Conservation (phyloP, 2,329 filamentous ascomycete species). For the Emydomyces testavorans region DNA sequence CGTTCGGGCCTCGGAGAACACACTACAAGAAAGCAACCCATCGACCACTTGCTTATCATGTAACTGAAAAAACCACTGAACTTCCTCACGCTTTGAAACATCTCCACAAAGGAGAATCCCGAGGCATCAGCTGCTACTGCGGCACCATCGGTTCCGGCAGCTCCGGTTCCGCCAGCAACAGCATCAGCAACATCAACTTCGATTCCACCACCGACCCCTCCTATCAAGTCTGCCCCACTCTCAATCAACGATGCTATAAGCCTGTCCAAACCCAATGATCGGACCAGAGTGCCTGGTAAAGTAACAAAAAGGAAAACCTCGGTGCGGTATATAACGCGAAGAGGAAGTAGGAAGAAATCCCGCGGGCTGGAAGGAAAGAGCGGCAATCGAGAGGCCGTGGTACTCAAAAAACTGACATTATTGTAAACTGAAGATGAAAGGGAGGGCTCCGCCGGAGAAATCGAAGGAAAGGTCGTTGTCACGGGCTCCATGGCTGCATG, state of each 20-base stretch:
- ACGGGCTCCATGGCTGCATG: constrained; percentile 2
- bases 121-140: constrained; percentile 28
- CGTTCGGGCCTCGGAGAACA: too few species aligned
- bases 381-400: not conserved
- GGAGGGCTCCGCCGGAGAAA: not conserved
- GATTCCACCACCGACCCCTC: constrained; percentile 4
- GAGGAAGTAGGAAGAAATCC: constrained; percentile 13
- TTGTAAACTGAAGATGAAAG: not conserved
- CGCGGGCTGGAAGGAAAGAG: constrained; percentile 1
- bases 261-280: constrained; percentile 14
- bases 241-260: constrained; percentile 10
- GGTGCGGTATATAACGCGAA: constrained; percentile 16
- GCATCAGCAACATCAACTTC: constrained; percentile 4
- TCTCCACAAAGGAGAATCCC: constrained; percentile 31
- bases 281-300: constrained; percentile 12
- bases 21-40: constrained; percentile 70
- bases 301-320: constrained; percentile 17
- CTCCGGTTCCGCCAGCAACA: constrained; percentile 23
- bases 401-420: not conserved
- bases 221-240: constrained; percentile 3
- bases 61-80: constrained; percentile 83
- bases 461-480: constrained; percentile 1
- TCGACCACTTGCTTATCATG: constrained; percentile 80
- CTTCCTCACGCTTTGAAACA: constrained; percentile 49
- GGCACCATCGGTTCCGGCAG: constrained; percentile 27